Evolutionary conservation across 345 rosid genomes (phyloP).

Genomic region (Hibiscus trionum): DNA sequence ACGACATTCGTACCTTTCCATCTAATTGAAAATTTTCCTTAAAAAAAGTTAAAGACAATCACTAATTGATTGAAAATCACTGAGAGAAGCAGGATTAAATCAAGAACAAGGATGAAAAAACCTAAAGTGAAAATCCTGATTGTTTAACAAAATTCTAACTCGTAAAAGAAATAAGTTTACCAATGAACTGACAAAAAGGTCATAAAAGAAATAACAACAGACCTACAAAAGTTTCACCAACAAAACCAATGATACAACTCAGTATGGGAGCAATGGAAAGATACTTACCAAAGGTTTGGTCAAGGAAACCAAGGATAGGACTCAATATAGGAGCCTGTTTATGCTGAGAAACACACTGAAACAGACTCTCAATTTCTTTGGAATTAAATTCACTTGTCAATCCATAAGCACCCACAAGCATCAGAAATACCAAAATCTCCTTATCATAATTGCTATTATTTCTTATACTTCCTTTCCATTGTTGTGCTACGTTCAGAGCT

Average conservation of each 20-base stretch:
- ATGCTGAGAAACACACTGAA: constrained; percentile 9
- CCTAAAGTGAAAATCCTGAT: not conserved
- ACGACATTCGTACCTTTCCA: not conserved
- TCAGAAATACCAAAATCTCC: constrained; percentile 12
- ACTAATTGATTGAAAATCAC: not conserved
- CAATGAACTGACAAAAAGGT: not conserved
- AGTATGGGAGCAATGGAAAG: not conserved
- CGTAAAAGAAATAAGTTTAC: not conserved
- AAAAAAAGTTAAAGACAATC: not conserved
- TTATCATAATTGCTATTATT: not conserved
- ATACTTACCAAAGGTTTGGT: constrained; percentile 11
- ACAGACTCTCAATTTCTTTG: not conserved
- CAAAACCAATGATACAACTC: not conserved
- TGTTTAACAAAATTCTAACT: not conserved
- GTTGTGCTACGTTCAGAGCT: constrained; percentile 8
- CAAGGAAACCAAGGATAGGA: not conserved
- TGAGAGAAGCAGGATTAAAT: not conserved
- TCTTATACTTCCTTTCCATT: constrained; percentile 4
- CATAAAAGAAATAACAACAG: not conserved
- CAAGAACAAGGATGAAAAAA: not conserved
- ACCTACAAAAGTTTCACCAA: not conserved
- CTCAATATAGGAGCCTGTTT: constrained; percentile 3
- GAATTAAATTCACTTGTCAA: not conserved
- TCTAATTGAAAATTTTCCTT: not conserved
- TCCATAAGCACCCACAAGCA: constrained; percentile 13